Evolutionary conservation across 805 yeast species (phyloP).

Genomic region (Saturnispora serradocipensis): DNA sequence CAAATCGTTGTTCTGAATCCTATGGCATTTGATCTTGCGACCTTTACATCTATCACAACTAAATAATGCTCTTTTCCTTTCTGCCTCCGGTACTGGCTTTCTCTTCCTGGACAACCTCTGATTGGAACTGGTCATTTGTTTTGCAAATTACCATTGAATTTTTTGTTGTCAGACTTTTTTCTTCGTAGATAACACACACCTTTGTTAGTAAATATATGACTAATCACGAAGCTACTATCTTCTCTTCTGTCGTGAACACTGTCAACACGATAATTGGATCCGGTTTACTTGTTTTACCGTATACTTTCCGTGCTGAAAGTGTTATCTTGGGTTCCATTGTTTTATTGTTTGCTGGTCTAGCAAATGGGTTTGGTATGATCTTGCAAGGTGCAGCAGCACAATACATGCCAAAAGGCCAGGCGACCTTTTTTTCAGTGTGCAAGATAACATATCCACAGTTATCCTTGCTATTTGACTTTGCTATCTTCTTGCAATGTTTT

Average conservation of each 20-base stretch:
- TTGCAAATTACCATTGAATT: not conserved
- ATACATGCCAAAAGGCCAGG: constrained; percentile 47
- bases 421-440: constrained; percentile 67
- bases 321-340: constrained; percentile 46
- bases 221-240: constrained; percentile 36
- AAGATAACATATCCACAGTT: constrained; percentile 63
- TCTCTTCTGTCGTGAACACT: constrained; percentile 56
- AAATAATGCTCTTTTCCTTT: constrained; percentile 34
- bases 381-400: constrained; percentile 52
- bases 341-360: constrained; percentile 50
- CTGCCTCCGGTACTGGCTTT: constrained; percentile 30
- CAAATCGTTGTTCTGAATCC: constrained; percentile 27
- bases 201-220: not conserved
- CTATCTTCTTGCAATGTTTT: constrained; percentile 69
- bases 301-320: constrained; percentile 62
- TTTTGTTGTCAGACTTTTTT: not conserved
- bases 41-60: constrained; percentile 39
- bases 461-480: constrained; percentile 61
- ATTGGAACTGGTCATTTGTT: not conserved
- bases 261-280: constrained; percentile 77
- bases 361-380: constrained; percentile 61
- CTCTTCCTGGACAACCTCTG: constrained; percentile 22
- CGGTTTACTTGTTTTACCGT: constrained; percentile 69
- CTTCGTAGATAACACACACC: not conserved
- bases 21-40: constrained; percentile 34